A percentile compares a stretch with the other conserved stretches of the same genome.
phyloP scores from a whole-genome alignment of 208 protist species.

The Kentomonas sorsogonicus region DNA sequence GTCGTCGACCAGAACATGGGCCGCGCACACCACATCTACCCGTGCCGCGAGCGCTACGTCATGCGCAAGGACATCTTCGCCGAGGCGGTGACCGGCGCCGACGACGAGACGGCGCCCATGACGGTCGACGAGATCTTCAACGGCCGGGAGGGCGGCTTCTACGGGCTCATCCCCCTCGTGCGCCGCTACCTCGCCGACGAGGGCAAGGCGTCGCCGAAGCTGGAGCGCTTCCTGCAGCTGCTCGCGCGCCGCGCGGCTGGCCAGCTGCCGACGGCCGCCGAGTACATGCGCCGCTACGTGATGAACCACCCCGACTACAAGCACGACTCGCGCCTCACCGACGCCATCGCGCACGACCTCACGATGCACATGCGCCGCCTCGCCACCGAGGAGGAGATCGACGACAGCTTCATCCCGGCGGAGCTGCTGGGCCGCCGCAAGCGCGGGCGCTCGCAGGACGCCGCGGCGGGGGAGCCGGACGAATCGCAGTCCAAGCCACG shows the following conservation, averaged over 20 bases:
- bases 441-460: slow-evolving; percentile 20
- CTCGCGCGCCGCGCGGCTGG: slow-evolving; percentile 91
- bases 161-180: slow-evolving; percentile 92
- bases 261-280: slow-evolving; percentile 90
- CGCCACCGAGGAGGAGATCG: slow-evolving; percentile 26
- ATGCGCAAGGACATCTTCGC: slow-evolving; percentile 92
- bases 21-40: slow-evolving; percentile 87
- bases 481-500: too few species aligned
- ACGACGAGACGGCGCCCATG: slow-evolving; percentile 73
- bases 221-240: slow-evolving; percentile 91
- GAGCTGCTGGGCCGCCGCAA: slow-evolving; percentile 26
- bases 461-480: too few species aligned
- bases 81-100: slow-evolving; percentile 27
- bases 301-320: slow-evolving; percentile 92
- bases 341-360: slow-evolving; percentile 89
- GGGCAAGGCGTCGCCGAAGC: slow-evolving; percentile 30
- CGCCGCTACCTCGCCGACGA: slow-evolving; percentile 82
- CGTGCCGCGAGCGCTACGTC: slow-evolving; percentile 88
- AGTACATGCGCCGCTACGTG: slow-evolving; percentile 94
- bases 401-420: slow-evolving; percentile 62
- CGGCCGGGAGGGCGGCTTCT: slow-evolving; percentile 81
- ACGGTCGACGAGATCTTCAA: slow-evolving; percentile 96
- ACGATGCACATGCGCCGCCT: slow-evolving; percentile 61
- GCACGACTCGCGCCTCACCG: slow-evolving; percentile 91
- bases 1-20: slow-evolving; percentile 97